A percentile compares a stretch with the other conserved stretches of the same genome.
Conservation (phyloP, 2,329 filamentous ascomycete genomes). For the Paramyrothecium roridum region DNA sequence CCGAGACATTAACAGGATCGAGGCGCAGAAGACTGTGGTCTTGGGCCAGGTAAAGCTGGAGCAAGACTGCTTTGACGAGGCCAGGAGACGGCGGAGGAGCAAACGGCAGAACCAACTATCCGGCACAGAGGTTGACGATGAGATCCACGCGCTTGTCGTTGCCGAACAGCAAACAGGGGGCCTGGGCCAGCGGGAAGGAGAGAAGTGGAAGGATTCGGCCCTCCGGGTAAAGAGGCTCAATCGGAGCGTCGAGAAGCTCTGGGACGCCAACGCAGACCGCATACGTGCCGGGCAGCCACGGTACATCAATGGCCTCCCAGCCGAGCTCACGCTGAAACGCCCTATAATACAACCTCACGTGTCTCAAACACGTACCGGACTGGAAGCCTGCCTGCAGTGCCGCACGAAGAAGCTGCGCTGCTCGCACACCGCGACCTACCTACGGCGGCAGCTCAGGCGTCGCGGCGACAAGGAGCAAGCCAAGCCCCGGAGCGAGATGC, state of each 20-base stretch:
- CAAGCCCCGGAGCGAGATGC: too few species aligned
- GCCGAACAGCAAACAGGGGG: not conserved
- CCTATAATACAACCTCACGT: conserved; percentile 10
- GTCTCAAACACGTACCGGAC: not conserved
- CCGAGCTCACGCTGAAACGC: conserved; percentile 10
- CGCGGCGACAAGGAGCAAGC: too few species aligned
- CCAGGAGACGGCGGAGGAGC: not conserved
- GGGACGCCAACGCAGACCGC: conserved; percentile 5
- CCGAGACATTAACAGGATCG: too few species aligned
- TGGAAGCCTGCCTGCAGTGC: conserved; percentile 19
- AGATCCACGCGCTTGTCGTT: not conserved
- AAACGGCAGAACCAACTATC: not conserved
- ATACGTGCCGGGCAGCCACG: conserved; percentile 5
- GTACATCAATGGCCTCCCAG: conserved; percentile 25
- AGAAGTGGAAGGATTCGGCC: not conserved
- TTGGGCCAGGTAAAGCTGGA: too few species aligned
- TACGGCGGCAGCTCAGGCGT: too few species aligned
- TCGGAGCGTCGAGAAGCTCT: conserved; percentile 6
- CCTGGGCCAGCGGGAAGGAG: not conserved
- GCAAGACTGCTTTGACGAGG: not conserved
- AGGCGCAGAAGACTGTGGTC: too few species aligned
- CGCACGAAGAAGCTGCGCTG: conserved; percentile 14
- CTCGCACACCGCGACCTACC: conserved; percentile 9
- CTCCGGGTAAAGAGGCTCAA: conserved; percentile 5
- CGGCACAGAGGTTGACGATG: conserved; percentile 1